Base-by-base conservation (phyloP, 345 rosid genomes). In the Populus alba region DNA sequence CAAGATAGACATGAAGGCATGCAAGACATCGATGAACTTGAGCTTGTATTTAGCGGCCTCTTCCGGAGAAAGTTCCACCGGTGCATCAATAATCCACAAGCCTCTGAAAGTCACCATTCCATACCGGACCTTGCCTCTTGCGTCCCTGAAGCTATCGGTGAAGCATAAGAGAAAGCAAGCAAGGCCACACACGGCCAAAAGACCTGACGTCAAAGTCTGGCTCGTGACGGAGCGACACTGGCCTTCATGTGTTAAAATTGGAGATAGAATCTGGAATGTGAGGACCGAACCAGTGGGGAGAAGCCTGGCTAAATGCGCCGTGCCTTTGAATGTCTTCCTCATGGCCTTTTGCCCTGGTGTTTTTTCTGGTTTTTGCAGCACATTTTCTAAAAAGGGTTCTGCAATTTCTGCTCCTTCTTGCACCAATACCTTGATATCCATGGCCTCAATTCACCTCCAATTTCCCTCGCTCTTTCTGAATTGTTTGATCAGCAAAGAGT, bases 251-350 rank as follows among this genome's bases (percentile, higher is more conserved):
- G 97, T 88, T 43, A 91, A 12, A 20, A 88, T 75, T 3, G 98
- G 98, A 15, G 95, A 90, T 17, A 91, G 35, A 69, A 91, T 71
- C 72, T 94, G 97, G 79, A 91, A 92, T 20, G 88, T 74, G 53
- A 92, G 89, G 45, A 92, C 94, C 0, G 97, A 88, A 18, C 97
- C 91, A 5, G 98, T 90, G 0, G 95, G 94, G 17, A 89, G 87
- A 63, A 90, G 95, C 81, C 83, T 91, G 17, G 95, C 72, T 22
- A 92, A 31, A 70, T 81, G 71, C 7, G 90, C 86, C 8, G 95
- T 87, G 39, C 94, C 90, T 88, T 91, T 91, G 79, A 89, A 90
- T 41, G 95, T 87, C 75, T 89, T 90, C 63, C 92, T 86, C 25
- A 82, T 65, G 6, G 82, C 85, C 73, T 78, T 90, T 59, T 85